These are phyloP conservation scores for Pleomassaria siparia DNA, from an alignment of 2,329 filamentous ascomycete species.

Conservation along the genomic window DNA sequence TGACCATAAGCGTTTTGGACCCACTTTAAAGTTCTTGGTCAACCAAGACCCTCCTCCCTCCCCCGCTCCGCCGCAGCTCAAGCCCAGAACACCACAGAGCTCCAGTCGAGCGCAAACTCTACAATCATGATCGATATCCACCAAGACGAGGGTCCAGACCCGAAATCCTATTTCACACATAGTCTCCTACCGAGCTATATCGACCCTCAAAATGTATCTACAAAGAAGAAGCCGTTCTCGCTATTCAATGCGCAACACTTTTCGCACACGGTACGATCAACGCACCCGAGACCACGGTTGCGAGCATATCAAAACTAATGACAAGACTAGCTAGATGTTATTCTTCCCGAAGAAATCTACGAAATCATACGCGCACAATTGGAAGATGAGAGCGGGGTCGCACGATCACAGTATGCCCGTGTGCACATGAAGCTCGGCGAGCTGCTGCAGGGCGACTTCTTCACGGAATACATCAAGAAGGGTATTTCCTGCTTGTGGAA, in stretches of 20 bases:
- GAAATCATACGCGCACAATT: constrained; percentile 58
- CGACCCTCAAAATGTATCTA: constrained; percentile 57
- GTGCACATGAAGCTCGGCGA: constrained; percentile 73
- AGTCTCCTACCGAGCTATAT: constrained; percentile 67
- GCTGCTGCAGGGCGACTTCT: constrained; percentile 73
- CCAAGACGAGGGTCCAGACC: constrained; percentile 38
- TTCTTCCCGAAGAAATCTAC: constrained; percentile 68
- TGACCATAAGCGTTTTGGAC: constrained; percentile 7
- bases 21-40: not conserved
- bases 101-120: not conserved
- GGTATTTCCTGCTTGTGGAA: constrained; percentile 49
- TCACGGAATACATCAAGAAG: constrained; percentile 80
- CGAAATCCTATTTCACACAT: constrained; percentile 75
- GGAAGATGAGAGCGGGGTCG: constrained; percentile 35
- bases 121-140: constrained; percentile 38
- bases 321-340: constrained; percentile 61
- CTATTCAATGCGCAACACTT: constrained; percentile 66
- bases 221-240: constrained; percentile 75
- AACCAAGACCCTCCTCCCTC: not conserved
- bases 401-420: constrained; percentile 60
- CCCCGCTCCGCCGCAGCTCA: not conserved
- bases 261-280: constrained; percentile 62
- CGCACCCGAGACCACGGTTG: not conserved
- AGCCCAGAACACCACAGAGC: not conserved
- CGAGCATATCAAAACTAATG: not conserved